Evolutionary conservation across 495 filamentous ascomycete genomes (phyloP).

Genomic region (Monascus purpureus): DNA sequence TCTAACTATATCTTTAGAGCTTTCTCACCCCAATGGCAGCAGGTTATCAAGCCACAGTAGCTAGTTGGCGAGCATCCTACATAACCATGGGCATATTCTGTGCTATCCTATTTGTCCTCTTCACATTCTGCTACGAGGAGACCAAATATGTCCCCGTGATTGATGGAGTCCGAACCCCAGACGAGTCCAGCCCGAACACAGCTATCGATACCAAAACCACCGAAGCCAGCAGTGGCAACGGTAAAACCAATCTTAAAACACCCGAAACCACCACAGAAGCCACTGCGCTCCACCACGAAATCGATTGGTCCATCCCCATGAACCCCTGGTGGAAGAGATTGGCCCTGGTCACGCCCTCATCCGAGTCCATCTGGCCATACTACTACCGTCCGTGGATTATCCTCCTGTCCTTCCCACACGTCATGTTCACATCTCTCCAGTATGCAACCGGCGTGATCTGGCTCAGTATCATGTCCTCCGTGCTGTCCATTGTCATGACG

Average conservation of each 20-base stretch:
- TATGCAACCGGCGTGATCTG: constrained; percentile 23
- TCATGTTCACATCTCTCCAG: constrained; percentile 25
- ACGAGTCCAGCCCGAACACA: constrained; percentile 3
- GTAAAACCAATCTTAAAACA: constrained; percentile 2
- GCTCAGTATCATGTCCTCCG: constrained; percentile 20
- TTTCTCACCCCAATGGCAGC: constrained; percentile 23
- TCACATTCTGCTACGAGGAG: constrained; percentile 19
- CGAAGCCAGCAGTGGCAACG: constrained; percentile 1
- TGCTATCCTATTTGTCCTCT: constrained; percentile 12
- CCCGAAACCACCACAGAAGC: constrained; percentile 1
- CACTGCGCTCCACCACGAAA: constrained; percentile 6
- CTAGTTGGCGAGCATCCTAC: constrained; percentile 21
- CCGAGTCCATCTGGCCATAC: constrained; percentile 21
- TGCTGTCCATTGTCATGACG: constrained; percentile 19
- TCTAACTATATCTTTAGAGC: constrained; percentile 7
- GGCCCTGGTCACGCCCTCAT: constrained; percentile 11
- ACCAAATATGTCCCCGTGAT: constrained; percentile 18
- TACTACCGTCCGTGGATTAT: constrained; percentile 20
- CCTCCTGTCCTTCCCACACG: constrained; percentile 20
- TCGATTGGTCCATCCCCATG: constrained; percentile 14
- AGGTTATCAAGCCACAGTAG: constrained; percentile 15
- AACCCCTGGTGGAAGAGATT: constrained; percentile 15
- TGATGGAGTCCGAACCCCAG: constrained; percentile 3
- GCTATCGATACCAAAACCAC: neutral
- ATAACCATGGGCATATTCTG: constrained; percentile 17